Evolutionary conservation across 495 filamentous ascomycete species (phyloP).

Genomic region (Aspergillus panamensis): DNA sequence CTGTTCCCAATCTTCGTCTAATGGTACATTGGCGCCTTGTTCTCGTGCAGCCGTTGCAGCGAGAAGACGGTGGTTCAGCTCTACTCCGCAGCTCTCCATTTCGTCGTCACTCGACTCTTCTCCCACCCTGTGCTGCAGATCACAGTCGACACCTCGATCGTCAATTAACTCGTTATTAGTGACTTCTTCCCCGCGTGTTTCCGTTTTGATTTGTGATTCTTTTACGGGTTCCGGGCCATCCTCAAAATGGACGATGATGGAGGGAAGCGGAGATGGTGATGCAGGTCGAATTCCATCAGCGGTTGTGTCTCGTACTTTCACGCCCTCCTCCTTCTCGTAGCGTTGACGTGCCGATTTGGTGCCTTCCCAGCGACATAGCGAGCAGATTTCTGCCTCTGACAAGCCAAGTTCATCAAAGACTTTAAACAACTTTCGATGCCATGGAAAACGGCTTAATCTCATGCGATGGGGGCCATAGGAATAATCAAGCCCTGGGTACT

Average conservation of each 20-base stretch:
- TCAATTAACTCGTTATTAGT: slow-evolving; percentile 24
- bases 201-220: slow-evolving; percentile 30
- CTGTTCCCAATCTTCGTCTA: slow-evolving; percentile 81
- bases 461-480: slow-evolving; percentile 74
- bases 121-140: slow-evolving; percentile 38
- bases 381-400: slow-evolving; percentile 72
- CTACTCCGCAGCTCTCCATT: slow-evolving; percentile 66
- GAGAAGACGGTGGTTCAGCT: slow-evolving; percentile 69
- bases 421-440: slow-evolving; percentile 77
- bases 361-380: slow-evolving; percentile 88
- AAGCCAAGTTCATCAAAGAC: slow-evolving; percentile 75
- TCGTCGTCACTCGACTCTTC: slow-evolving; percentile 66
- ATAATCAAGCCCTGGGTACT: slow-evolving; percentile 90
- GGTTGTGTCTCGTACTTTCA: slow-evolving; percentile 74
- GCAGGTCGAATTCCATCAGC: slow-evolving; percentile 57
- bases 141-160: slow-evolving; percentile 25
- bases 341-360: slow-evolving; percentile 83
- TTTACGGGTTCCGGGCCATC: slow-evolving; percentile 30
- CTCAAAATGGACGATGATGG: slow-evolving; percentile 33
- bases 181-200: slow-evolving; percentile 30
- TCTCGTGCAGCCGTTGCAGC: slow-evolving; percentile 63
- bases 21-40: slow-evolving; percentile 57
- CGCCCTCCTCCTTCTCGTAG: slow-evolving; percentile 74
- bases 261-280: slow-evolving; percentile 32
- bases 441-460: slow-evolving; percentile 74